Percentiles rank a stretch among this genome's conserved stretches.
Conservation (phyloP, 306 rosid species). For the Oxytropis ochrocephala region DNA sequence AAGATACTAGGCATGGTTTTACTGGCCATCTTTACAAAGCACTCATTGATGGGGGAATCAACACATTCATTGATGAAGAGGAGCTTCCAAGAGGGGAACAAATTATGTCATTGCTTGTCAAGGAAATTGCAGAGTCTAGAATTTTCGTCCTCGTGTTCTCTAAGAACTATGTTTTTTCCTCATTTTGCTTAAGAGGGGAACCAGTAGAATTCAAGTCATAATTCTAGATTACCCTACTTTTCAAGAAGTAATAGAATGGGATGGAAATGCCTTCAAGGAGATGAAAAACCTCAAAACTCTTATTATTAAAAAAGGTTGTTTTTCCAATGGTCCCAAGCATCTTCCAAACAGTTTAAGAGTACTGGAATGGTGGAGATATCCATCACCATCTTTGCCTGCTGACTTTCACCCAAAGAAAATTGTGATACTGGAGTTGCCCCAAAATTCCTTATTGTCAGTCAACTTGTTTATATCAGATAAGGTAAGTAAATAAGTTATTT, state of each 20-base stretch:
- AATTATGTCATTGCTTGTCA: too few relatives aligned
- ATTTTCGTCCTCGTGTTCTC: background rate
- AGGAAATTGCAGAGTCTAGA: background rate
- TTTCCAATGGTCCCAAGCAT: background rate
- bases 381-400: background rate
- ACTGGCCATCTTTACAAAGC: too few relatives aligned
- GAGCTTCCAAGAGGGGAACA: too few relatives aligned
- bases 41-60: too few relatives aligned
- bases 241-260: background rate
- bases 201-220: background rate
- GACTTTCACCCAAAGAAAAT: background rate
- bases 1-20: too few relatives aligned
- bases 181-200: background rate
- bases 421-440: background rate
- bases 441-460: background rate
- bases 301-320: background rate
- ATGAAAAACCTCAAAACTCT: slow-evolving; percentile 4
- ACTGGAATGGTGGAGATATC: background rate
- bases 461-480: too few relatives aligned
- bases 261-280: slow-evolving; percentile 2
- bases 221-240: background rate
- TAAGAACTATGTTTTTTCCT: background rate
- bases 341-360: slow-evolving; percentile 21
- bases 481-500: too few relatives aligned
- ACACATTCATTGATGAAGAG: too few relatives aligned